Evolutionary conservation across 495 filamentous ascomycete species (phyloP).

Genomic region (Daldinia concentrica): DNA sequence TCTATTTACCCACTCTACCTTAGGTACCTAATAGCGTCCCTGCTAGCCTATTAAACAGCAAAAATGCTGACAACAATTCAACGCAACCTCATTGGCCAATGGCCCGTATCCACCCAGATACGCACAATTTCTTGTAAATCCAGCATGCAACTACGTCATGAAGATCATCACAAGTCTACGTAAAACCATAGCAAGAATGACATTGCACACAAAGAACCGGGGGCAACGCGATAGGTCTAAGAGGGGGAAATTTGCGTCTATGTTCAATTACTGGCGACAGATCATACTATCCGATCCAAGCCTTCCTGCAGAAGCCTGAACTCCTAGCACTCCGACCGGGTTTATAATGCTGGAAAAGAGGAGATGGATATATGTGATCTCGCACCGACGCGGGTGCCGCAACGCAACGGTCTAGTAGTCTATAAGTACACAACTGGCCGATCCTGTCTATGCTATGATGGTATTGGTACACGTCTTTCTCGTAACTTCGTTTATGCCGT

Average conservation of each 20-base stretch:
- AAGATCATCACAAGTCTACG: background rate
- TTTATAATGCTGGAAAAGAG: constrained; percentile 37
- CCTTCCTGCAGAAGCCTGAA: constrained; percentile 38
- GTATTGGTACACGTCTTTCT: constrained; percentile 50
- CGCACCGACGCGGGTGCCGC: constrained; percentile 36
- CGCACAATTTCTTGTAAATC: constrained; percentile 19
- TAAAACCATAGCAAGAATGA: background rate
- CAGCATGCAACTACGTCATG: constrained; percentile 34
- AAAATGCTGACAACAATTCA: constrained; percentile 1
- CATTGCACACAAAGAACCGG: background rate
- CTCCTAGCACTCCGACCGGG: constrained; percentile 36
- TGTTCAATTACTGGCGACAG: constrained; percentile 38
- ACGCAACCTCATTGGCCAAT: constrained; percentile 32
- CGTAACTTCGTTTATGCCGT: constrained; percentile 62
- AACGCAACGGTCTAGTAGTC: constrained; percentile 45
- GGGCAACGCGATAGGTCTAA: background rate
- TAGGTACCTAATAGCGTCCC: background rate
- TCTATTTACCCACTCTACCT: background rate
- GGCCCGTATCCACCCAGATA: constrained; percentile 1
- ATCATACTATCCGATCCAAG: constrained; percentile 40
- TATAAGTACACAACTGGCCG: constrained; percentile 49
- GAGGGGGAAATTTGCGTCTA: background rate
- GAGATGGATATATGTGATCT: constrained; percentile 47
- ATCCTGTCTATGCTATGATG: constrained; percentile 47
- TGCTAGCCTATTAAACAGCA: background rate